Percentiles rank a stretch among this genome's conserved stretches.
phyloP scores from a whole-genome alignment of 2,329 filamentous ascomycete genomes.

The Coniochaeta pulveracea region DNA sequence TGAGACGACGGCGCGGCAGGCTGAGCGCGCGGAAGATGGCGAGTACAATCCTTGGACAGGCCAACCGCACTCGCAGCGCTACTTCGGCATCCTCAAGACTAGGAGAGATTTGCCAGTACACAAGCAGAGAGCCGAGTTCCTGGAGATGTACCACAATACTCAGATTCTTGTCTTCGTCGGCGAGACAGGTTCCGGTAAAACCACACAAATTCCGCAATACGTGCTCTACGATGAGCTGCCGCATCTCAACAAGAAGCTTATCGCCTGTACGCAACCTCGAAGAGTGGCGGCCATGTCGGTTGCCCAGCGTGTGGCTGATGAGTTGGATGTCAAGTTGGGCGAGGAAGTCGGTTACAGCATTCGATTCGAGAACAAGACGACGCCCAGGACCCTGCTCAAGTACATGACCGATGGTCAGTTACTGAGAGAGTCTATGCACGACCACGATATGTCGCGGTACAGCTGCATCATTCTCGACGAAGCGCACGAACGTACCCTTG shows the following conservation, averaged over 20 bases:
- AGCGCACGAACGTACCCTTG: constrained; percentile 93
- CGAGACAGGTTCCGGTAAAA: constrained; percentile 98
- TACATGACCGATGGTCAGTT: constrained; percentile 99
- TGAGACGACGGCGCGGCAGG: constrained; percentile 67
- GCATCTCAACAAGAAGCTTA: constrained; percentile 73
- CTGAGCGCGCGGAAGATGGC: constrained; percentile 63
- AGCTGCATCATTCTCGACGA: constrained; percentile 98
- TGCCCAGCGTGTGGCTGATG: constrained; percentile 91
- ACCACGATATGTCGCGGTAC: constrained; percentile 83
- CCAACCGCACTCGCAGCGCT: constrained; percentile 63
- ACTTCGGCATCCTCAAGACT: constrained; percentile 80
- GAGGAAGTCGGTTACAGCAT: constrained; percentile 98
- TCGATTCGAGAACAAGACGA: constrained; percentile 93
- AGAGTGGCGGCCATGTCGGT: constrained; percentile 98
- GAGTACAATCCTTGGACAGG: constrained; percentile 81
- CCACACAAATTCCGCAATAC: constrained; percentile 97
- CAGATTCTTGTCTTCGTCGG: constrained; percentile 98
- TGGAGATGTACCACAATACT: constrained; percentile 81
- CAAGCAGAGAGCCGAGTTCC: constrained; percentile 88
- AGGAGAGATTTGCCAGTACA: constrained; percentile 83
- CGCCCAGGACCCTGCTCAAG: constrained; percentile 82
- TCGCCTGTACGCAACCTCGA: constrained; percentile 94
- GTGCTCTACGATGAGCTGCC: constrained; percentile 95
- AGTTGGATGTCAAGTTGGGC: constrained; percentile 87
- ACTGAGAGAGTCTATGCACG: constrained; percentile 90